Percentiles rank a stretch among this genome's conserved stretches.
phyloP scores from a whole-genome alignment of 2,329 filamentous ascomycete species.

The Trichoderma lentiforme region DNA sequence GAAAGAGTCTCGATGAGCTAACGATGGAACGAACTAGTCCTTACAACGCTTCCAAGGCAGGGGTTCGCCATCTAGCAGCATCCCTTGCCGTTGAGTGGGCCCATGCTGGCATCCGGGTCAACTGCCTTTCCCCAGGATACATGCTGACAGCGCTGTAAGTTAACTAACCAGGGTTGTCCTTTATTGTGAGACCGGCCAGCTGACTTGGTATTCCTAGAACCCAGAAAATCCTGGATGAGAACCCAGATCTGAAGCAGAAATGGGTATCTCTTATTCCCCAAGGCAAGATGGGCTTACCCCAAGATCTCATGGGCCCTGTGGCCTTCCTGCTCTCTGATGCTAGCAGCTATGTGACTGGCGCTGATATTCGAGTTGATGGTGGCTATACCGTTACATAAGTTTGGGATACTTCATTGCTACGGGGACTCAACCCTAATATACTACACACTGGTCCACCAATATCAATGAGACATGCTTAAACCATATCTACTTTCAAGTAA shows the following conservation, averaged over 20 bases:
- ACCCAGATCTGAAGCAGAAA: constrained; percentile 81
- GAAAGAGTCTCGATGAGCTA: neutral
- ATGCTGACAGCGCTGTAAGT: constrained; percentile 91
- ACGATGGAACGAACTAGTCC: constrained; percentile 45
- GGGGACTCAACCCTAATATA: neutral
- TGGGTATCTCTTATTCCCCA: constrained; percentile 92
- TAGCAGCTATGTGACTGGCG: constrained; percentile 66
- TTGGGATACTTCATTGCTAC: neutral
- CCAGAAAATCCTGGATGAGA: constrained; percentile 90
- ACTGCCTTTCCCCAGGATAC: constrained; percentile 93
- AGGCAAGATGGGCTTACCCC: constrained; percentile 88
- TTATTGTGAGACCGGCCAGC: neutral
- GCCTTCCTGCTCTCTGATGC: constrained; percentile 82
- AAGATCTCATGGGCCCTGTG: constrained; percentile 91
- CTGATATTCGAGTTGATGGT: constrained; percentile 78
- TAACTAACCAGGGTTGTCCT: neutral
- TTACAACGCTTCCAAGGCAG: constrained; percentile 92
- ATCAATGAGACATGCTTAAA: neutral
- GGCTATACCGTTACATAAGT: constrained; percentile 72
- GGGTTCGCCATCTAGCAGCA: constrained; percentile 80
- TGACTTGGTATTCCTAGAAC: constrained; percentile 54
- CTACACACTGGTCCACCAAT: neutral
- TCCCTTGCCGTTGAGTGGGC: constrained; percentile 95
- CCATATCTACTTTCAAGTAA: neutral
- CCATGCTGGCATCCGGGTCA: constrained; percentile 80